Conservation (phyloP, 495 filamentous ascomycete species). For the Penicillium nucicola region DNA sequence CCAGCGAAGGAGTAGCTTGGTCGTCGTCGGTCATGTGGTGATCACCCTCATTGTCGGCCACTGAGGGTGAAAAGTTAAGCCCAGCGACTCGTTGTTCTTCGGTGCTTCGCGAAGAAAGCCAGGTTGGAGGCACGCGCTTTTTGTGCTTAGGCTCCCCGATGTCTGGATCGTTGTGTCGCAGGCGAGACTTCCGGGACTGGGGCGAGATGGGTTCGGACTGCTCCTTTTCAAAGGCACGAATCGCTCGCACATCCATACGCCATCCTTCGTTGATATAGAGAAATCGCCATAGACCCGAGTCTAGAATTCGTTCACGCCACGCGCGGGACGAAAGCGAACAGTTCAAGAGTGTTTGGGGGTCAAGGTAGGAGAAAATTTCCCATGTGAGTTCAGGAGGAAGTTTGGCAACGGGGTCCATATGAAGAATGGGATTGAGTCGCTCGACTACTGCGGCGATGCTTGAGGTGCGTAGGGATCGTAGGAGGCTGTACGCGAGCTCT, state of each 20-base stretch:
- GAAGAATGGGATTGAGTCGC: constrained; percentile 70
- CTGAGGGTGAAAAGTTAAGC: constrained; percentile 19
- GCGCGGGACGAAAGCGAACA: constrained; percentile 73
- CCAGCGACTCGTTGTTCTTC: neutral
- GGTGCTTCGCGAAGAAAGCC: constrained; percentile 34
- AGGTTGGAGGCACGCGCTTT: constrained; percentile 46
- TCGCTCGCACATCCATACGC: constrained; percentile 64
- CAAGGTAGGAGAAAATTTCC: constrained; percentile 82
- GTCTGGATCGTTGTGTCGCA: constrained; percentile 44
- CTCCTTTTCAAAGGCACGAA: constrained; percentile 64
- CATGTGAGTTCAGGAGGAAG: constrained; percentile 87
- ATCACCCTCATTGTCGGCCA: constrained; percentile 48
- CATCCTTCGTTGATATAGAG: constrained; percentile 84
- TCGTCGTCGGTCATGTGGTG: constrained; percentile 47
- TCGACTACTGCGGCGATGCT: constrained; percentile 76
- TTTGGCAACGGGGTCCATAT: constrained; percentile 84
- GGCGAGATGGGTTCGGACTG: constrained; percentile 41
- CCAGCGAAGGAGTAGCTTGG: constrained; percentile 7
- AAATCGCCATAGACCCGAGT: constrained; percentile 80
- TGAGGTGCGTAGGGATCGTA: constrained; percentile 71
- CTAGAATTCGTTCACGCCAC: constrained; percentile 80
- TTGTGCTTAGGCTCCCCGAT: constrained; percentile 48
- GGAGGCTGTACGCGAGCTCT: constrained; percentile 54
- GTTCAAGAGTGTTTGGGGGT: constrained; percentile 69
- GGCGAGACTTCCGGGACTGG: constrained; percentile 42